Percentiles rank a stretch among this genome's conserved stretches.
Conservation (phyloP, 768 basidiomycete genomes). For the Boletus edulis region DNA sequence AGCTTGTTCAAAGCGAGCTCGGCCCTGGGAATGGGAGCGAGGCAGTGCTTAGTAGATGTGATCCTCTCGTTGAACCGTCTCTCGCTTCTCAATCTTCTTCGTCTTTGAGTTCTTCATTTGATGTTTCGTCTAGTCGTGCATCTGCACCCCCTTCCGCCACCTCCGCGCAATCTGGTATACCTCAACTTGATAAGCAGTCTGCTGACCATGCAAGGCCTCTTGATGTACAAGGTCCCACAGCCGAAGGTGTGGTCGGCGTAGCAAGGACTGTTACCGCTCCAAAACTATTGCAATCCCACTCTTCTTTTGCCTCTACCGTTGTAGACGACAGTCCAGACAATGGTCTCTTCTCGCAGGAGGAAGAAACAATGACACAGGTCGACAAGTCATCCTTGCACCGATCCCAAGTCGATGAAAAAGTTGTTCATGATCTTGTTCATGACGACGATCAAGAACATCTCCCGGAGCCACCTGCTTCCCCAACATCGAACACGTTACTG, state of each 20-base stretch:
- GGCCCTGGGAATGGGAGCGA: slow-evolving; percentile 20
- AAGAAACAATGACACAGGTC: slow-evolving; percentile 15
- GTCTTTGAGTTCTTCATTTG: slow-evolving; percentile 32
- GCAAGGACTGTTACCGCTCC: slow-evolving; percentile 9
- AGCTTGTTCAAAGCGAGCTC: slow-evolving; percentile 13
- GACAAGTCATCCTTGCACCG: slow-evolving; percentile 23
- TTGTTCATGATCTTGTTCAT: slow-evolving; percentile 9
- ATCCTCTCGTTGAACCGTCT: slow-evolving; percentile 29
- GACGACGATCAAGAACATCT: slow-evolving; percentile 43
- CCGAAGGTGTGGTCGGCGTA: neutral
- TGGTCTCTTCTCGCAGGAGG: slow-evolving; percentile 28
- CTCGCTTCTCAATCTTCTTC: slow-evolving; percentile 31
- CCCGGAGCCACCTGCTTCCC: slow-evolving; percentile 60
- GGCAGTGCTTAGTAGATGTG: slow-evolving; percentile 13
- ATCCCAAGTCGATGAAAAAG: slow-evolving; percentile 17
- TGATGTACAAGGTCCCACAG: slow-evolving; percentile 41
- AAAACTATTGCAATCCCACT: slow-evolving; percentile 39
- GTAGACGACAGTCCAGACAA: slow-evolving; percentile 43
- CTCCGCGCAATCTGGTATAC: slow-evolving; percentile 31
- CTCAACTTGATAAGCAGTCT: slow-evolving; percentile 45
- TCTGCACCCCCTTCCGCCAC: slow-evolving; percentile 29
- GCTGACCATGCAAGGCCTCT: slow-evolving; percentile 45
- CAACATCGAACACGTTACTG: slow-evolving; percentile 47
- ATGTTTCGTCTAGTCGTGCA: slow-evolving; percentile 49
- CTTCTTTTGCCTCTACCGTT: slow-evolving; percentile 53